Conservation (phyloP, 345 rosid species). For the Aquilaria yunnanensis region DNA sequence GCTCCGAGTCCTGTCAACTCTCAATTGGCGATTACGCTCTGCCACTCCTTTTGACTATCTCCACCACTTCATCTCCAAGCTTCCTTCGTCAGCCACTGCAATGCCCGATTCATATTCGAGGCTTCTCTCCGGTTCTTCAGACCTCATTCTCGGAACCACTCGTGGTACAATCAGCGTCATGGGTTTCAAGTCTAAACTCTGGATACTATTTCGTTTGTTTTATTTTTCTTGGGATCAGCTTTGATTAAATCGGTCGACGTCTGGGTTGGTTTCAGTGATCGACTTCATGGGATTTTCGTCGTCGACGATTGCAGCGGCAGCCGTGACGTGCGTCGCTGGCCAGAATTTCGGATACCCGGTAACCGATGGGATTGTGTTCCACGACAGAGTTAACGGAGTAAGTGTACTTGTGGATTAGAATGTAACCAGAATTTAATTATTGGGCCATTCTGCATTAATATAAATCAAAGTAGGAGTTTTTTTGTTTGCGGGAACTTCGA, state of each 20-base stretch:
- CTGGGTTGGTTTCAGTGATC: constrained; percentile 26
- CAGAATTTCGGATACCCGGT: constrained; percentile 13
- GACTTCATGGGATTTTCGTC: constrained; percentile 50
- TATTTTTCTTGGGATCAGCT: not conserved
- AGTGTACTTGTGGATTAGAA: not conserved
- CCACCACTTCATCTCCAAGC: constrained; percentile 31
- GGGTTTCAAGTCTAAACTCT: not conserved
- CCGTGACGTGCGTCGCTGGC: constrained; percentile 36
- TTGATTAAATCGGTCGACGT: not conserved
- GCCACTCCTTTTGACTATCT: constrained; percentile 58
- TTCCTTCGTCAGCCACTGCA: constrained; percentile 21
- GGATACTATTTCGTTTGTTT: not conserved
- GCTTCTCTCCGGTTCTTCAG: constrained; percentile 32
- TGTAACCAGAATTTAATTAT: not conserved
- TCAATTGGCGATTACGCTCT: constrained; percentile 47
- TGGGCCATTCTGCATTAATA: constrained; percentile 16
- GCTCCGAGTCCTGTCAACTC: constrained; percentile 44
- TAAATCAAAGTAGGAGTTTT: not conserved
- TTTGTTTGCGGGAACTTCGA: constrained; percentile 16
- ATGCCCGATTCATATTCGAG: constrained; percentile 12
- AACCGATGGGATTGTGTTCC: constrained; percentile 7
- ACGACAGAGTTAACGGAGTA: constrained; percentile 36
- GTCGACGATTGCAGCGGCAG: constrained; percentile 53
- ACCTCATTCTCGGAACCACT: constrained; percentile 46
- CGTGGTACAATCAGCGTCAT: constrained; percentile 33